A percentile compares a stretch with the other conserved stretches of the same genome.
Conservation (phyloP, 257 asterid genomes). For the Vinca minor region DNA sequence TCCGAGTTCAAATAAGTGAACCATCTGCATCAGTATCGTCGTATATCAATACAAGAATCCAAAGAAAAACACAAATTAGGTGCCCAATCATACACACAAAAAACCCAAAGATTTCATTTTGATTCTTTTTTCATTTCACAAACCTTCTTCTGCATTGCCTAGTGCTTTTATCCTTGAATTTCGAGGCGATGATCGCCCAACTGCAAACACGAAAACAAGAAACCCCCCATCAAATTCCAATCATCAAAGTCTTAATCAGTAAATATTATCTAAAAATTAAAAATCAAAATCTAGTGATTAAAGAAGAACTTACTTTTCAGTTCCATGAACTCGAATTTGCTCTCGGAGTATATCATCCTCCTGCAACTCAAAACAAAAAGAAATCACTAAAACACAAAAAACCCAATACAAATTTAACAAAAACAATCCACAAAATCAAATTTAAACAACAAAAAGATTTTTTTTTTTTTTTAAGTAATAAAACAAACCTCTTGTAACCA, state of each 20-base stretch:
- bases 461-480: conserved; percentile 1
- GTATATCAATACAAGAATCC: conserved; percentile 18
- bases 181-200: conserved; percentile 90
- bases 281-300: conserved; percentile 13
- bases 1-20: conserved; percentile 95
- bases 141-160: conserved; percentile 99
- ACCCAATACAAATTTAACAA: background rate
- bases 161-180: conserved; percentile 87
- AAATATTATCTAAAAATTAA: too few relatives aligned
- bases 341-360: conserved; percentile 95
- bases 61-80: conserved; percentile 10
- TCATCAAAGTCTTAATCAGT: too few relatives aligned
- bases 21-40: conserved; percentile 57
- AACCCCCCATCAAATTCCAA: too few relatives aligned
- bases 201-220: conserved; percentile 41
- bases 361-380: conserved; percentile 34
- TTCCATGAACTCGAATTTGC: conserved; percentile 84
- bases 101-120: conserved; percentile 17
- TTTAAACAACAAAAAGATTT: too few relatives aligned
- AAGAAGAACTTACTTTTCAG: conserved; percentile 61
- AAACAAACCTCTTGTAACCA: conserved; percentile 96
- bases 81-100: background rate
- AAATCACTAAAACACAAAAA: conserved; percentile 13
- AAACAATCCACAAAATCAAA: too few relatives aligned
- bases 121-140: conserved; percentile 23